These are phyloP conservation scores for Crataegus laevigata DNA, from an alignment of 306 rosid species.

Conservation along the genomic window DNA sequence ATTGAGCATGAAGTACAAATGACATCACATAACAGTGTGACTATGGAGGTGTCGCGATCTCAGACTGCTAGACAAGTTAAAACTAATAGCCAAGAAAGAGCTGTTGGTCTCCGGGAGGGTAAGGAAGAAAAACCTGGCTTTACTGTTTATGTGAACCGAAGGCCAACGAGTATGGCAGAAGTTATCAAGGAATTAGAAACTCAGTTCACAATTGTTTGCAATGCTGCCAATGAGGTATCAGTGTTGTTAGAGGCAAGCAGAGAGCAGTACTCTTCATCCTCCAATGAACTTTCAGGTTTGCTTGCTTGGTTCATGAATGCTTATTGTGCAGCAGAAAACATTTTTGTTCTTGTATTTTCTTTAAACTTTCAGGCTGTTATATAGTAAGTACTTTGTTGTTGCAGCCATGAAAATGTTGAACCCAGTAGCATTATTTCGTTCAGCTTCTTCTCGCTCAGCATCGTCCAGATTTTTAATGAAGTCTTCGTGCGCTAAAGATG, in stretches of 20 bases:
- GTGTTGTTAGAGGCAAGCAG: slow-evolving; percentile 63
- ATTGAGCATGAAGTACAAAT: slow-evolving; percentile 20
- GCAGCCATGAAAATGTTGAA: slow-evolving; percentile 82
- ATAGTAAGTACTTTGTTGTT: slow-evolving; percentile 11
- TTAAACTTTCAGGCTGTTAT: slow-evolving; percentile 8
- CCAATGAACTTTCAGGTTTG: slow-evolving; percentile 73
- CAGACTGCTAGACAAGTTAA: slow-evolving; percentile 42
- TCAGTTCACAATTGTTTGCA: slow-evolving; percentile 60
- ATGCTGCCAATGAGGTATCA: slow-evolving; percentile 70
- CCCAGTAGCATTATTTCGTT: slow-evolving; percentile 81
- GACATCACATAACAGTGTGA: slow-evolving; percentile 23
- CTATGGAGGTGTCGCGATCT: slow-evolving; percentile 42
- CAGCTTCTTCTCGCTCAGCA: slow-evolving; percentile 68
- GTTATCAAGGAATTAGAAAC: slow-evolving; percentile 72
- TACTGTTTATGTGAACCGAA: slow-evolving; percentile 67
- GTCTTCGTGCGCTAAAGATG: slow-evolving; percentile 44
- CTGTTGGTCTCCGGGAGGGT: slow-evolving; percentile 29
- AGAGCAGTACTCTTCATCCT: slow-evolving; percentile 37
- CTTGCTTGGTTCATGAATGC: slow-evolving; percentile 18
- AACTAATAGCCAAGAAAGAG: slow-evolving; percentile 41
- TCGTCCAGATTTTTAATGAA: slow-evolving; percentile 49
- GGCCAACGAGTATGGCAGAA: slow-evolving; percentile 82
- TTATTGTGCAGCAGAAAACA: slow-evolving; percentile 1
- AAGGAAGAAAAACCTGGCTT: slow-evolving; percentile 71
- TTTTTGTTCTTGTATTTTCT: background rate